Conservation (phyloP, 2,329 filamentous ascomycete species). For the Blastomyces silverae region DNA sequence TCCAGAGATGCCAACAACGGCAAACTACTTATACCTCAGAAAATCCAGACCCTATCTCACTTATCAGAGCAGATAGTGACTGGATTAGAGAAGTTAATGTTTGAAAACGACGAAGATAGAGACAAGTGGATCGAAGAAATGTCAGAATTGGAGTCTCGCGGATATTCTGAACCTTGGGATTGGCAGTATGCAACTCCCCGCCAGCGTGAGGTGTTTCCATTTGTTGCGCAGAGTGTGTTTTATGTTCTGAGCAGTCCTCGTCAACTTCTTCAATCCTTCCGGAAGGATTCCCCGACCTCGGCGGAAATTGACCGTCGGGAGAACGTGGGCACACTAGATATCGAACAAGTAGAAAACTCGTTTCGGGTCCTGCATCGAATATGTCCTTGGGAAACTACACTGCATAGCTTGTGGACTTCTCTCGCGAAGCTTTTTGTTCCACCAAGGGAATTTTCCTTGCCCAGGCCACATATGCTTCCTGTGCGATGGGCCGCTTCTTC, state of each 20-base stretch:
- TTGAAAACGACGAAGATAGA: conserved; percentile 34
- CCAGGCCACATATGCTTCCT: conserved; percentile 16
- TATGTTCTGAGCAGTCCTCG: conserved; percentile 39
- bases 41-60: conserved; percentile 24
- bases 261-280: conserved; percentile 40
- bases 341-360: conserved; percentile 30
- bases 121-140: conserved; percentile 36
- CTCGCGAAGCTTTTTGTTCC: conserved; percentile 38
- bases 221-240: conserved; percentile 41
- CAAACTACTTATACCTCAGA: background rate
- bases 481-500: conserved; percentile 28
- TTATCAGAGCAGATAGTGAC: conserved; percentile 35
- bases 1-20: background rate
- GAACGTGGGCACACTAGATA: conserved; percentile 16
- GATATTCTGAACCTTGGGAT: conserved; percentile 34
- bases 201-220: conserved; percentile 36
- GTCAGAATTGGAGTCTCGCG: conserved; percentile 32
- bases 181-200: conserved; percentile 35
- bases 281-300: conserved; percentile 19
- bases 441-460: conserved; percentile 31
- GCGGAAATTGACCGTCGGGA: conserved; percentile 11
- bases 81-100: conserved; percentile 33
- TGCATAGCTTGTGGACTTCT: conserved; percentile 40
- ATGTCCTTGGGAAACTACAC: conserved; percentile 37
- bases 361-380: conserved; percentile 33